Conservation (phyloP, 2,329 filamentous ascomycete species). For the Colletotrichum coccodes region DNA sequence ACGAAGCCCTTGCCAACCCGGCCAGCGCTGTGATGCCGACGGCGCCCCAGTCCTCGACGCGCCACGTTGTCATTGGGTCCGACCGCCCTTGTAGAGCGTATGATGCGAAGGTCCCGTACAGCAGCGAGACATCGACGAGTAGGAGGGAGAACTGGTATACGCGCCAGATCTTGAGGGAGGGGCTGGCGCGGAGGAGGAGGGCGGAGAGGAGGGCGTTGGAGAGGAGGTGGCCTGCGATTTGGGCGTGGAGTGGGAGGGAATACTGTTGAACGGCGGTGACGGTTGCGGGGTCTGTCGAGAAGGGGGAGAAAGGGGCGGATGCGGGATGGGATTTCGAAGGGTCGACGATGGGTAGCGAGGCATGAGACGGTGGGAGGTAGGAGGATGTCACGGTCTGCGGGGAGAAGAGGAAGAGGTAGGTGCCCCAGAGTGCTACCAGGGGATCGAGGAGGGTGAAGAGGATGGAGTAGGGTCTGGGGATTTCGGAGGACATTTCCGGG, state of each 20-base stretch:
- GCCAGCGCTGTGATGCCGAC: constrained; percentile 8
- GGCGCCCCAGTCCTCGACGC: constrained; percentile 17
- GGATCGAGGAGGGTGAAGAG: constrained; percentile 21
- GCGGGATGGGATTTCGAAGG: constrained; percentile 1
- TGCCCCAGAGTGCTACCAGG: constrained; percentile 21
- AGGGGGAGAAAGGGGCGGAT: not conserved
- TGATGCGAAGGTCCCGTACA: not conserved
- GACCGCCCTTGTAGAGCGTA: not conserved
- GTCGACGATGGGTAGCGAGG: not conserved
- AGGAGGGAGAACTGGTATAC: constrained; percentile 16
- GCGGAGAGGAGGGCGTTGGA: constrained; percentile 16
- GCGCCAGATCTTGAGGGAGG: not conserved
- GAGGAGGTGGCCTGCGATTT: constrained; percentile 15
- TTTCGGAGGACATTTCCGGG: not conserved
- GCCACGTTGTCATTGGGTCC: constrained; percentile 13
- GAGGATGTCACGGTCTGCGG: constrained; percentile 7
- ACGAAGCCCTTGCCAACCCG: not conserved
- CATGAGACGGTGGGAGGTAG: not conserved
- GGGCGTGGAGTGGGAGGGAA: constrained; percentile 15
- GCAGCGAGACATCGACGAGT: constrained; percentile 9
- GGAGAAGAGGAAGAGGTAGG: constrained; percentile 18
- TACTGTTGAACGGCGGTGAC: not conserved
- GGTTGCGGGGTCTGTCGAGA: not conserved
- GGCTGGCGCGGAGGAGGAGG: not conserved
- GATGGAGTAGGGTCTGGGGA: constrained; percentile 4